phyloP scores from a whole-genome alignment of 306 rosid genomes.

The Cotoneaster glaucophyllus region DNA sequence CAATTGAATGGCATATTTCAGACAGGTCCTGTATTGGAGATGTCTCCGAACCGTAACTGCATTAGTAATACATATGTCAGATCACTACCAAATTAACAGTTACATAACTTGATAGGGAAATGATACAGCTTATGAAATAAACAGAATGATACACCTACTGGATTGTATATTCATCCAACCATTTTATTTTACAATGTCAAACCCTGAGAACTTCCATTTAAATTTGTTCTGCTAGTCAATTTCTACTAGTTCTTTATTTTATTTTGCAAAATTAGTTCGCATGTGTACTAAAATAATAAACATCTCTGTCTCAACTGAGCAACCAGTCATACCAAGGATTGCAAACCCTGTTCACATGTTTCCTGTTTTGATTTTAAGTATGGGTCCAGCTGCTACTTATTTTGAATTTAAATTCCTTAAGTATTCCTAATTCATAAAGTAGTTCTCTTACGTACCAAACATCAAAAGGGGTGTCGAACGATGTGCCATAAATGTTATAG shows the following conservation, averaged over 20 bases:
- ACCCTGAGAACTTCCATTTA: neutral
- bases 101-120: neutral
- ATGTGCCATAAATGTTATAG: constrained; percentile 81
- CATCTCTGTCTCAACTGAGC: neutral
- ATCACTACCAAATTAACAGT: constrained; percentile 1
- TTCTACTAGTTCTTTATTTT: too few relatives aligned
- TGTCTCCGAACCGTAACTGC: constrained; percentile 82
- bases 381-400: too few relatives aligned
- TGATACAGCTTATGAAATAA: neutral
- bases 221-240: neutral
- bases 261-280: neutral
- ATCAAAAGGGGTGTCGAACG: constrained; percentile 75
- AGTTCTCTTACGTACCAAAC: constrained; percentile 63
- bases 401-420: neutral
- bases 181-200: neutral
- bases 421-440: neutral
- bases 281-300: neutral
- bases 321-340: neutral
- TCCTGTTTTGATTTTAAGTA: neutral
- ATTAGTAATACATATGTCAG: constrained; percentile 26
- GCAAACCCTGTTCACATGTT: neutral
- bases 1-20: constrained; percentile 72
- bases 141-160: neutral
- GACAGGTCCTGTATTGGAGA: constrained; percentile 78
- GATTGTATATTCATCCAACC: neutral